These are phyloP conservation scores for Hippophae tibetana DNA, from an alignment of 306 rosid genomes.

Conservation along the genomic window DNA sequence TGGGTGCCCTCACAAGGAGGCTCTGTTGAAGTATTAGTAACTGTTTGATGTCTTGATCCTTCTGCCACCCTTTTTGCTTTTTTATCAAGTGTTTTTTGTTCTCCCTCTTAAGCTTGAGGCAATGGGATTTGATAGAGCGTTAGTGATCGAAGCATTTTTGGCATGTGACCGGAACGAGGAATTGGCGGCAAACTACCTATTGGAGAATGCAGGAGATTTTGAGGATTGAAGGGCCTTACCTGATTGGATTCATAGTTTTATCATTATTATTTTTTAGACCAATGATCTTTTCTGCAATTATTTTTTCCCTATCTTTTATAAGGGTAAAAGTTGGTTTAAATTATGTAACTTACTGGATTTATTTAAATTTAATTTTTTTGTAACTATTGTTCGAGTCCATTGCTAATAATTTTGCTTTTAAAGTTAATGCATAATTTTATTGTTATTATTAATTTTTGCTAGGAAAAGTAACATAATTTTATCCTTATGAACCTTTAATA, in stretches of 20 bases:
- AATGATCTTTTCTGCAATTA: constrained; percentile 17
- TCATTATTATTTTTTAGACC: constrained; percentile 17
- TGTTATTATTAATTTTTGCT: too few relatives aligned
- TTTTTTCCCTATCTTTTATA: constrained; percentile 28
- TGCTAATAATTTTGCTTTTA: too few relatives aligned
- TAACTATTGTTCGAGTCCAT: too few relatives aligned
- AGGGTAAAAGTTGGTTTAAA: constrained; percentile 36
- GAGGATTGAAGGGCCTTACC: constrained; percentile 46
- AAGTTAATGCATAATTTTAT: too few relatives aligned
- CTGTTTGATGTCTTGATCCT: neutral
- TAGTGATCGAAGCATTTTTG: constrained; percentile 89
- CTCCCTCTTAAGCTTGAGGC: constrained; percentile 60
- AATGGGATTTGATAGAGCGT: constrained; percentile 94
- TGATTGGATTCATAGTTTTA: constrained; percentile 46
- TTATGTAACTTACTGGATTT: constrained; percentile 3
- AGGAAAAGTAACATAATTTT: too few relatives aligned
- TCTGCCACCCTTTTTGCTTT: constrained; percentile 1
- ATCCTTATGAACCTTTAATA: too few relatives aligned
- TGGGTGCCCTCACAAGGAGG: too few relatives aligned
- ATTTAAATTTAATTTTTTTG: too few relatives aligned
- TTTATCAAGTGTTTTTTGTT: constrained; percentile 7
- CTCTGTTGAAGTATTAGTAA: neutral
- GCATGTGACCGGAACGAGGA: constrained; percentile 94
- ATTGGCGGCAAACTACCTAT: constrained; percentile 82
- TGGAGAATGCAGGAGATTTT: constrained; percentile 88